Evolutionary conservation across 2,329 filamentous ascomycete genomes (phyloP).

Genomic region (Sclerotinia spermophila): DNA sequence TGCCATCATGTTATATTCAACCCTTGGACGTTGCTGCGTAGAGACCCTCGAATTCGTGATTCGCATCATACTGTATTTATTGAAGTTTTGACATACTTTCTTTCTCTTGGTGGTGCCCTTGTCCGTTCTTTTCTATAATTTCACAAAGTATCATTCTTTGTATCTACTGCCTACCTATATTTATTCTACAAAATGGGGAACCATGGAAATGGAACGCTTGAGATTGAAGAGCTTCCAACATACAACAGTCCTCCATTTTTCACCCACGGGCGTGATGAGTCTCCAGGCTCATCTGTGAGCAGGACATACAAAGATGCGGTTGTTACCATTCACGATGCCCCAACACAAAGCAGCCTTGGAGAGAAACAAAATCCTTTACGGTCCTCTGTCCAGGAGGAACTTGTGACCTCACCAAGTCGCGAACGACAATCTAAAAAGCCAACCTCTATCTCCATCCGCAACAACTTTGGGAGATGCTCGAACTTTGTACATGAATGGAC

Average conservation of each 20-base stretch:
- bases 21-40: not conserved
- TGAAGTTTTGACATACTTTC: not conserved
- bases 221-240: not conserved
- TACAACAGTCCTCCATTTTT: not conserved
- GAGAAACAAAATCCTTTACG: not conserved
- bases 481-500: conserved; percentile 38
- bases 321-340: conserved; percentile 1
- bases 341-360: not conserved
- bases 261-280: not conserved
- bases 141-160: not conserved
- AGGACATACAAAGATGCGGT: not conserved
- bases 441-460: not conserved
- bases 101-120: not conserved
- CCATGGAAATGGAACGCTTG: not conserved
- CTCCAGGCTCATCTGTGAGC: not conserved
- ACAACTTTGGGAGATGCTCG: conserved; percentile 5
- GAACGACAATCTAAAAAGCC: not conserved
- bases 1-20: conserved; percentile 2
- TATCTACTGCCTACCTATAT: not conserved
- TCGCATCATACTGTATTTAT: not conserved
- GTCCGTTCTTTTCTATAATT: not conserved
- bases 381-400: not conserved
- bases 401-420: not conserved
- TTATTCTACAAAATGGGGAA: not conserved
- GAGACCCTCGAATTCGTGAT: not conserved